Percentiles rank a stretch among this genome's conserved stretches.
Evolutionary conservation across 768 basidiomycete species (phyloP).

Genomic region (Gloeophyllum trabeum): DNA sequence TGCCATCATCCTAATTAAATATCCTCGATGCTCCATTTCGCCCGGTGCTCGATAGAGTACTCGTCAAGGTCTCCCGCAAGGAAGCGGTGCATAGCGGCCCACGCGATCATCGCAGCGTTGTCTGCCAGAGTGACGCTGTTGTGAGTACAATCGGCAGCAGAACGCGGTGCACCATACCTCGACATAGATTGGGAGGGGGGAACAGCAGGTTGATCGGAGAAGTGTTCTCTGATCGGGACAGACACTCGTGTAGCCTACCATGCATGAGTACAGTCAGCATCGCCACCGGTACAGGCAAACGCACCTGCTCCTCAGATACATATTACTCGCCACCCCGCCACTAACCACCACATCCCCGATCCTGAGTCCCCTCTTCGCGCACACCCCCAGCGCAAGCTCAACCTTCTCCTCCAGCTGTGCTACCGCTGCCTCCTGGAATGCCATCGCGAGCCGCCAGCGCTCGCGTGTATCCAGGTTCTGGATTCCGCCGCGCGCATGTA

Average conservation of each 20-base stretch:
- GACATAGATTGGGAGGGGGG: constrained; percentile 75
- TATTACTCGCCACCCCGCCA: constrained; percentile 91
- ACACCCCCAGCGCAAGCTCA: constrained; percentile 35
- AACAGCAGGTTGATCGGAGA: constrained; percentile 40
- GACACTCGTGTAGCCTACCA: constrained; percentile 20
- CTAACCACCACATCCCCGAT: constrained; percentile 66
- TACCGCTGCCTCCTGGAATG: constrained; percentile 65
- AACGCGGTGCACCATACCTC: constrained; percentile 37
- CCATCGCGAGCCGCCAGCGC: constrained; percentile 44
- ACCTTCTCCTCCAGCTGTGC: constrained; percentile 72
- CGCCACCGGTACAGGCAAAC: constrained; percentile 5
- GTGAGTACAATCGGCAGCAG: background rate
- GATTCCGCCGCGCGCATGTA: constrained; percentile 29
- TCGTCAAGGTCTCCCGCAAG: constrained; percentile 46
- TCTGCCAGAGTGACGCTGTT: constrained; percentile 32
- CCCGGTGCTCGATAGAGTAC: constrained; percentile 45
- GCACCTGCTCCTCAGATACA: constrained; percentile 53
- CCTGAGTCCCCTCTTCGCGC: constrained; percentile 20
- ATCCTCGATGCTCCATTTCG: constrained; percentile 79
- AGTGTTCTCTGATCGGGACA: constrained; percentile 13
- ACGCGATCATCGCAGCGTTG: constrained; percentile 95
- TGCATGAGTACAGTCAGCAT: background rate
- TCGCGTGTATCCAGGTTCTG: constrained; percentile 25
- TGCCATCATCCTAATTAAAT: no score
- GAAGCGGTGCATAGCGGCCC: constrained; percentile 82